Evolutionary conservation across 495 filamentous ascomycete species (phyloP), one percentile per base, ranked within the genome.

Genomic region (Neurospora intermedia): DNA sequence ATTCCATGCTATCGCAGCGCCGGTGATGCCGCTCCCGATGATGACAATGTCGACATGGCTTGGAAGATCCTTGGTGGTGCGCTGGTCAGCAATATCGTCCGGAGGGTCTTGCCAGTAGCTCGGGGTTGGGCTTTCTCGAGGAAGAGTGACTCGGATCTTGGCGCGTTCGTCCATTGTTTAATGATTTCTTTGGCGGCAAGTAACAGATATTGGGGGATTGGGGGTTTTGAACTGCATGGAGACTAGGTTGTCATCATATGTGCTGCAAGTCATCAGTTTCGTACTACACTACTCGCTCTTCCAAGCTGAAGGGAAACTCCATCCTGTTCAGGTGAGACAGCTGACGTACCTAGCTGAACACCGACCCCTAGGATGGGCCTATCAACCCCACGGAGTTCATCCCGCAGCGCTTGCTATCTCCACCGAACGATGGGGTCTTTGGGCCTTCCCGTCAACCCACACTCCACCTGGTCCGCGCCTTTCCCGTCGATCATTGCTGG

Each of bases 81-180:
- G 85, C 48, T 83, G 75, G 73, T 88, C 84, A 23, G 89, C 84
- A 23, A 93, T 82, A 16, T 81, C 78, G 72, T 88, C 85, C 8
- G 87, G 87, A 20, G 89, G 86, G 71, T 86, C 82, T 81, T 93
- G 92, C 92, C 92, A 94, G 83, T 91, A 93, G 46, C 89, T 89
- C 27, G 80, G 73, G 2, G 89, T 92, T 31, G 92, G 92, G 76
- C 88, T 87, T 6, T 82, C 78, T 42, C 76, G 79, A 6, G 89
- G 89, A 15, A 89, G 81, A 43, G 83, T 78, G 11, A 87, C 84
- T 46, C 82, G 85, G 70, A 86, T 80, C 5, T 74, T 75, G 54
- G 83, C 83, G 43, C 84, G 80, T 43, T 81, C 71, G 42, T 87
- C 84, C 85, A 87, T 87, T 15, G 3, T 73, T 66, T 31, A 27